phyloP scores from a whole-genome alignment of 108 stramenopile species.

The Epithemia pelagica region DNA sequence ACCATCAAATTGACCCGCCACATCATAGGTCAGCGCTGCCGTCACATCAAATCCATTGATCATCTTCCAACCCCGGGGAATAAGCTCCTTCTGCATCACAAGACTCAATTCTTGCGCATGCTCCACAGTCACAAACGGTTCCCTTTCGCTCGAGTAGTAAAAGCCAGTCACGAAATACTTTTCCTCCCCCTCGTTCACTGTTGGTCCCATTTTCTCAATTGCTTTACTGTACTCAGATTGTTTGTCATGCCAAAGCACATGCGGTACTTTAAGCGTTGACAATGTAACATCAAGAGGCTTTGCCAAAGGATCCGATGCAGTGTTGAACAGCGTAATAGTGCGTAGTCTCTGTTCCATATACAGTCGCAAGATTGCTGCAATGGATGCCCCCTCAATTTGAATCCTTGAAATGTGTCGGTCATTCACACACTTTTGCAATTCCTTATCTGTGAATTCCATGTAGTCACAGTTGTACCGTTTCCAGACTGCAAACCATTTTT shows the following conservation, averaged over 20 bases:
- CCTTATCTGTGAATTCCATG: constrained; percentile 14
- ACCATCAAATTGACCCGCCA: constrained; percentile 24
- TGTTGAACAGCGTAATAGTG: neutral
- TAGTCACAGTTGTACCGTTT: constrained; percentile 21
- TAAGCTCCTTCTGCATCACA: constrained; percentile 14
- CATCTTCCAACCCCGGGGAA: constrained; percentile 34
- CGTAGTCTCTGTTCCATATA: neutral
- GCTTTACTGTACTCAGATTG: neutral
- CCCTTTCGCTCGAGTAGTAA: constrained; percentile 7
- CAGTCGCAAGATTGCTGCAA: constrained; percentile 6
- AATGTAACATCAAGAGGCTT: neutral
- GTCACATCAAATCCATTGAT: constrained; percentile 35
- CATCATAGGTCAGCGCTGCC: constrained; percentile 36
- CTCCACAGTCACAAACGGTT: neutral
- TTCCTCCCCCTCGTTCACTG: neutral
- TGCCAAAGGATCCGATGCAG: neutral
- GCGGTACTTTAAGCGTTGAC: neutral
- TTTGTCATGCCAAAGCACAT: neutral
- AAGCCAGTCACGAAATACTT: constrained; percentile 2
- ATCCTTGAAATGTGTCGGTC: constrained; percentile 16
- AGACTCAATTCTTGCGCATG: neutral
- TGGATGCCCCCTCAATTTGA: constrained; percentile 13
- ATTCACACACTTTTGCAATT: constrained; percentile 22
- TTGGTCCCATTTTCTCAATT: neutral
- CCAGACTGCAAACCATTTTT: constrained; percentile 25